Conservation (phyloP, 768 basidiomycete species). For the Trametes coccinea region DNA sequence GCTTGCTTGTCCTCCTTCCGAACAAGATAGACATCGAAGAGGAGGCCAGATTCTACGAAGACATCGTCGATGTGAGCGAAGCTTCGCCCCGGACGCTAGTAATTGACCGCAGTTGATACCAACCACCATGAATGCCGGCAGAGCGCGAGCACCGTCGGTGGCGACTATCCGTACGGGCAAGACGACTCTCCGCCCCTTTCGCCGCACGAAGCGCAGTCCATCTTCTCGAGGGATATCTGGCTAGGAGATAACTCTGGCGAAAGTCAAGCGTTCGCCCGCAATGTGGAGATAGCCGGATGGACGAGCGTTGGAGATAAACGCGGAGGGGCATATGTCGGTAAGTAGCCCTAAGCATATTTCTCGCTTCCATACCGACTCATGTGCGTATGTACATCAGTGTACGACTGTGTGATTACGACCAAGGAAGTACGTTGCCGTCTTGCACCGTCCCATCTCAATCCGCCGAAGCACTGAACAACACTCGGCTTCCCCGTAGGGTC, state of each 20-base stretch:
- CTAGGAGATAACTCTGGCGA: conserved; percentile 60
- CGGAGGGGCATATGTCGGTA: conserved; percentile 68
- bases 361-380: neutral
- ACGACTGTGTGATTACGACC: conserved; percentile 69
- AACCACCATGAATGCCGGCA: neutral
- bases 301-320: conserved; percentile 67
- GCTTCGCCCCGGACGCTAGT: neutral
- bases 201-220: conserved; percentile 41
- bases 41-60: conserved; percentile 66
- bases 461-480: neutral
- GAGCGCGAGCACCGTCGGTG: conserved; percentile 15
- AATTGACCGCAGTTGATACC: conserved; percentile 8
- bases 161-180: conserved; percentile 16
- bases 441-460: neutral
- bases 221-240: conserved; percentile 72
- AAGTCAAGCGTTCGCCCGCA: conserved; percentile 58
- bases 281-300: conserved; percentile 70
- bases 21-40: conserved; percentile 66
- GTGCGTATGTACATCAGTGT: conserved; percentile 41
- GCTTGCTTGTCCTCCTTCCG: conserved; percentile 55
- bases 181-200: conserved; percentile 12
- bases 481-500: conserved; percentile 41
- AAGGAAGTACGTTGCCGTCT: conserved; percentile 45
- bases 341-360: conserved; percentile 21
- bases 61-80: conserved; percentile 50